Conservation (phyloP, 192 early-diverging fungal species). For the Backusella parvicylindrica region DNA sequence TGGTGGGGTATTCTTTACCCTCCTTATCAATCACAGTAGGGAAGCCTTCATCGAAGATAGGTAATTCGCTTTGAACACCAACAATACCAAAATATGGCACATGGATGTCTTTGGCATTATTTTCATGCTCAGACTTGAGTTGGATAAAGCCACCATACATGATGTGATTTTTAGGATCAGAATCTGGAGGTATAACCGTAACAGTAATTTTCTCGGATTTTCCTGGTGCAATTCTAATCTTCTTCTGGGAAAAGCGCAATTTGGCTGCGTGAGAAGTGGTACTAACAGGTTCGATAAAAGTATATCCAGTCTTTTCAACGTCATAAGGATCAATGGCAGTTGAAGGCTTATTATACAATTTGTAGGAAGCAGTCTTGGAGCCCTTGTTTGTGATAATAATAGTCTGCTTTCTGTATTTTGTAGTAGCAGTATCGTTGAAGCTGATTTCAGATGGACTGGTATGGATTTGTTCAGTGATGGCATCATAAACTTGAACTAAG, state of each 20-base stretch:
- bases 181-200: constrained; percentile 23
- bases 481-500: constrained; percentile 46
- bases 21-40: not conserved
- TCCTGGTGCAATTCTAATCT: constrained; percentile 18
- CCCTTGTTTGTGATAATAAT: constrained; percentile 44
- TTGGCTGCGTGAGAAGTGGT: constrained; percentile 7
- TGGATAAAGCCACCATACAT: constrained; percentile 50
- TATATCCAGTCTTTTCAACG: constrained; percentile 1
- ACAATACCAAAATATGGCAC: constrained; percentile 50
- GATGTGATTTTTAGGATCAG: constrained; percentile 22
- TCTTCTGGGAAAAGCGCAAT: constrained; percentile 15
- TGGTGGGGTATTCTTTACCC: not conserved
- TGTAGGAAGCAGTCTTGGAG: constrained; percentile 33
- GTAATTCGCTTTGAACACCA: constrained; percentile 41
- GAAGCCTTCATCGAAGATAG: constrained; percentile 37
- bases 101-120: constrained; percentile 14
- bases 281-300: constrained; percentile 2
- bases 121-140: constrained; percentile 22
- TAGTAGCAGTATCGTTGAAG: constrained; percentile 48
- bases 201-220: constrained; percentile 18
- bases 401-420: constrained; percentile 25
- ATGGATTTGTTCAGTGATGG: constrained; percentile 29
- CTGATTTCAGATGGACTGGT: constrained; percentile 46
- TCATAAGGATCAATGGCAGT: constrained; percentile 41
- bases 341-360: constrained; percentile 34